Conservation (phyloP, 2,329 filamentous ascomycete genomes). For the Podosphaera aphanis region DNA sequence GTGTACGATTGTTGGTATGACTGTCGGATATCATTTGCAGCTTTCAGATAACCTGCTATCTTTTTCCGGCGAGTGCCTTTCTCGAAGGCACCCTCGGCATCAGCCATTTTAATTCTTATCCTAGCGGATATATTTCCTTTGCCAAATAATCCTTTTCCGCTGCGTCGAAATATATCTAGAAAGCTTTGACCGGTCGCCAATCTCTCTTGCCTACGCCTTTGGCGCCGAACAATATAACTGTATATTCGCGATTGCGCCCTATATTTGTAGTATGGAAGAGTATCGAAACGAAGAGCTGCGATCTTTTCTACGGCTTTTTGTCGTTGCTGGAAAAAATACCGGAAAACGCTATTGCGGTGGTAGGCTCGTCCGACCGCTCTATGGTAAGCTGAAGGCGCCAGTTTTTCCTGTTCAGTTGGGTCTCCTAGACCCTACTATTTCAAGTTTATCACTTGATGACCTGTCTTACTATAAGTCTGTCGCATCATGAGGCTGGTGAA, state of each 20-base stretch:
- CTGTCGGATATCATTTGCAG: slow-evolving; percentile 48
- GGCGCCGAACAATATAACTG: slow-evolving; percentile 42
- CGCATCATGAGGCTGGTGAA: background rate
- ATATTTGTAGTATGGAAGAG: slow-evolving; percentile 45
- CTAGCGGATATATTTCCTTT: slow-evolving; percentile 17
- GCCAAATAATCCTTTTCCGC: slow-evolving; percentile 16
- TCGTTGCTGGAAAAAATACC: slow-evolving; percentile 44
- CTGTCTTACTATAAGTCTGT: background rate
- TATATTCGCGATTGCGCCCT: slow-evolving; percentile 57
- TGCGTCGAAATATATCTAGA: slow-evolving; percentile 9
- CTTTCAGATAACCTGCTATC: slow-evolving; percentile 48
- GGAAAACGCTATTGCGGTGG: slow-evolving; percentile 28
- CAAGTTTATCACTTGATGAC: background rate
- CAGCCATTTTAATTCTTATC: slow-evolving; percentile 13
- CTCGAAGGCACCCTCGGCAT: slow-evolving; percentile 21
- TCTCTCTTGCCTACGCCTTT: slow-evolving; percentile 28
- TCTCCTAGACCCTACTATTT: background rate
- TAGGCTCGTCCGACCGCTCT: slow-evolving; percentile 16
- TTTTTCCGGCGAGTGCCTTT: slow-evolving; percentile 54
- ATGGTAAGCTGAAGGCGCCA: slow-evolving; percentile 11
- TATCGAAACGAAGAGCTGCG: slow-evolving; percentile 49
- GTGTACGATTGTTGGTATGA: slow-evolving; percentile 33
- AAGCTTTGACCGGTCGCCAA: slow-evolving; percentile 15
- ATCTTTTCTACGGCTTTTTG: slow-evolving; percentile 39
- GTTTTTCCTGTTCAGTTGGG: slow-evolving; percentile 7